Base-by-base conservation (phyloP, 495 filamentous ascomycete species). In the Penicillium flavigenum region DNA sequence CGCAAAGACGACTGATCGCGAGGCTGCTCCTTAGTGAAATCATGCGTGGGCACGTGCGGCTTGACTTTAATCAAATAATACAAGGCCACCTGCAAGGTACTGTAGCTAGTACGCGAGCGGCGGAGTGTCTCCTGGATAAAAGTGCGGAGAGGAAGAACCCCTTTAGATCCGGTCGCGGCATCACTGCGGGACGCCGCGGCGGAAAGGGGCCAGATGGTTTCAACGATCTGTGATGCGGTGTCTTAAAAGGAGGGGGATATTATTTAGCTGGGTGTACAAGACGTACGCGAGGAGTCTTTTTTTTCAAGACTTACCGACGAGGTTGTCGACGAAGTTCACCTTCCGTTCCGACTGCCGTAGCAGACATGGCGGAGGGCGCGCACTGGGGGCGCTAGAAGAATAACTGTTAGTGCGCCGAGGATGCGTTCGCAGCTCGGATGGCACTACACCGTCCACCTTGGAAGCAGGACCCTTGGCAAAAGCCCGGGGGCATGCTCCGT, bases 121-220 rank as follows among this genome's bases (percentile, higher is more conserved):
- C 92, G 88, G 59, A 98, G 83, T 24, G 94, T 97, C 77, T 98
- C 94, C 72, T 97, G 92, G 65, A 98, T 96, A 72, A 97, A 98
- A 36, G 88, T 92, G 57, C 93, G 88, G 58, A 98, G 80, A 56
- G 93, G 92, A 59, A 98, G 80, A 53, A 97, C 90, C 17, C 87
- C 87, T 63, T 87, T 81, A 47, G 74, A 70, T 38, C 77, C 77
- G 48, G 71, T 73, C 47, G 68, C 53, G 39, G 74, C 72, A 62
- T 79, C 76, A 57, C 78, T 75, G 53, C 75, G 75, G 59, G 75
- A 75, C 39, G 76, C 74, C 22, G 75, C 69, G 31, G 78, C 78
- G 11, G 80, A 81, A 51, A 81, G 66, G n/a, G 95, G 93, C 94
- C 94, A 98, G 63, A 98, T 96, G 29, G 85, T 90, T 73, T 97